These are phyloP conservation scores for Leccinum fuscescens DNA, from an alignment of 1,284 basidiomycete genomes.

Conservation along the genomic window DNA sequence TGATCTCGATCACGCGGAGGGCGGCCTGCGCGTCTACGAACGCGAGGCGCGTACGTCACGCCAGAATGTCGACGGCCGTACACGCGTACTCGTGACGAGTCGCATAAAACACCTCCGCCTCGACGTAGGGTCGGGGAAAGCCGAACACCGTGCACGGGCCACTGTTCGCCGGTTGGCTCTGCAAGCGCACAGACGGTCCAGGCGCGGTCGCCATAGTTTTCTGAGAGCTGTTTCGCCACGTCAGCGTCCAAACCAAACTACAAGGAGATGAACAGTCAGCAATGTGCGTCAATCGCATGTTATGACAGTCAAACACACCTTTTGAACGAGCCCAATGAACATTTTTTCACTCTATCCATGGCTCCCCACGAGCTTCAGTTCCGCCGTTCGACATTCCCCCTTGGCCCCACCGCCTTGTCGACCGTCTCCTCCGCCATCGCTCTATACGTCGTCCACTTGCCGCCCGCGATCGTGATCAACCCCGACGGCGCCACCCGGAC, in stretches of 20 bases:
- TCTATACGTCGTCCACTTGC: constrained; percentile 98
- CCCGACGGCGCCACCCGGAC: constrained; percentile 83
- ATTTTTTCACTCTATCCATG: constrained; percentile 95
- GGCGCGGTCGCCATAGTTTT: constrained; percentile 93
- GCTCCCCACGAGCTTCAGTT: constrained; percentile 85
- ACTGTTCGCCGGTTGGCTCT: constrained; percentile 72
- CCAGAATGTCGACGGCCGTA: constrained; percentile 89
- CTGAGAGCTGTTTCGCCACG: constrained; percentile 91
- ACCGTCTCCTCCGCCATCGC: constrained; percentile 97
- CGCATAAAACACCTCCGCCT: constrained; percentile 93
- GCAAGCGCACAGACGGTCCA: constrained; percentile 91
- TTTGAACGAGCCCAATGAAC: constrained; percentile 95
- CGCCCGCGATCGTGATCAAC: constrained; percentile 92
- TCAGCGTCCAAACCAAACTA: constrained; percentile 89
- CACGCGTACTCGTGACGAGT: constrained; percentile 89
- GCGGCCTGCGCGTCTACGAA: constrained; percentile 93
- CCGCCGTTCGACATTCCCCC: constrained; percentile 77
- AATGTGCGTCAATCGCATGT: neutral
- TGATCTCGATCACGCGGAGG: constrained; percentile 85
- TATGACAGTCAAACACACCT: constrained; percentile 43
- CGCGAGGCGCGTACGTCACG: constrained; percentile 85
- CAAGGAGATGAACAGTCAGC: constrained; percentile 1
- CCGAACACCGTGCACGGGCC: constrained; percentile 86
- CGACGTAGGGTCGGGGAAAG: constrained; percentile 77
- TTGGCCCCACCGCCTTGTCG: constrained; percentile 75